Percentiles rank a stretch among this genome's conserved stretches.
These are phyloP conservation scores for Citrus australasica DNA, from an alignment of 345 rosid genomes.

Conservation along the genomic window DNA sequence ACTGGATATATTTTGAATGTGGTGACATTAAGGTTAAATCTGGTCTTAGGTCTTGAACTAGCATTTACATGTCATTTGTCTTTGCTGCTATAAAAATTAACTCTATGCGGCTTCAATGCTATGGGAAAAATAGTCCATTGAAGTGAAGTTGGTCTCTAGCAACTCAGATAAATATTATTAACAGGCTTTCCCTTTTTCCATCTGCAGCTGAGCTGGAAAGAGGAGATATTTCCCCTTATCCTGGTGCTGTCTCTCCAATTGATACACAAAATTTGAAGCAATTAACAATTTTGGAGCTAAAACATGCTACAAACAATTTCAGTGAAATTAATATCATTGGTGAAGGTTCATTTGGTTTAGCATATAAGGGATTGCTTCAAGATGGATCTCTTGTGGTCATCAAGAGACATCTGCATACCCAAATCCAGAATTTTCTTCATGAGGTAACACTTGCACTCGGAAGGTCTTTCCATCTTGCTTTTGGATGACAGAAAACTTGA, in stretches of 20 bases:
- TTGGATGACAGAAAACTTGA: neutral
- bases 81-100: neutral
- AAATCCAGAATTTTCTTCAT: constrained; percentile 16
- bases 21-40: neutral
- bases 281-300: constrained; percentile 31
- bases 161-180: neutral
- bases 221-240: constrained; percentile 15
- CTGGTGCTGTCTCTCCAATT: constrained; percentile 18
- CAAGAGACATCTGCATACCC: constrained; percentile 32
- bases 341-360: constrained; percentile 41
- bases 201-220: constrained; percentile 33
- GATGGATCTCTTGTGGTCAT: constrained; percentile 47
- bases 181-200: neutral
- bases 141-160: neutral
- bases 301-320: constrained; percentile 42
- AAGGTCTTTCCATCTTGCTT: neutral
- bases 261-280: constrained; percentile 20
- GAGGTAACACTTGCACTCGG: constrained; percentile 25
- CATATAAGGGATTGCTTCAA: constrained; percentile 42
- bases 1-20: neutral
- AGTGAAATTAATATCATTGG: constrained; percentile 42
- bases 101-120: neutral
- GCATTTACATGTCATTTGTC: neutral
- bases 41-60: neutral
- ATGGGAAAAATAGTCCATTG: neutral